Evolutionary conservation across 164 flowering plant genomes (phyloP).

Genomic region (Sedum album): DNA sequence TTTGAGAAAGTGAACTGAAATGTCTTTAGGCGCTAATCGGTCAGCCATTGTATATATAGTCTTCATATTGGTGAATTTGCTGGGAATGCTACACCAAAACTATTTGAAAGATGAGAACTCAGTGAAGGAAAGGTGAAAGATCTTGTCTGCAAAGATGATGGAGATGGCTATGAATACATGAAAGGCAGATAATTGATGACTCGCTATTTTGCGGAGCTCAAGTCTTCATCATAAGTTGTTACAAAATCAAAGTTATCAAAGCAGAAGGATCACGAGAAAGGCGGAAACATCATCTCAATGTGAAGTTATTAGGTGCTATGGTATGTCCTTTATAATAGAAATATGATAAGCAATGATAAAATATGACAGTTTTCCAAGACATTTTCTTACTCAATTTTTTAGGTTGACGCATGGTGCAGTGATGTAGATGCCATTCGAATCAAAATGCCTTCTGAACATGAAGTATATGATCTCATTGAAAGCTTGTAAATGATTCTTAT

Average conservation of each 20-base stretch:
- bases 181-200: conserved; percentile 63
- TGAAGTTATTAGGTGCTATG: conserved; percentile 68
- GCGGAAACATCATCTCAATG: conserved; percentile 67
- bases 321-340: conserved; percentile 26
- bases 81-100: conserved; percentile 85
- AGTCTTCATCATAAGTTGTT: conserved; percentile 40
- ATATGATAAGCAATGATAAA: neutral
- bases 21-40: conserved; percentile 76
- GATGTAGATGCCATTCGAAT: conserved; percentile 77
- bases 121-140: conserved; percentile 82
- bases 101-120: conserved; percentile 54
- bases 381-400: conserved; percentile 9
- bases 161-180: conserved; percentile 83
- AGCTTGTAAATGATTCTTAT: too few relatives aligned
- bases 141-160: conserved; percentile 80
- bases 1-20: neutral
- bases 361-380: neutral
- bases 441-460: conserved; percentile 54
- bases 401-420: conserved; percentile 73
- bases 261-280: conserved; percentile 80
- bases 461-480: conserved; percentile 42
- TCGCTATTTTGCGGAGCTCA: conserved; percentile 62
- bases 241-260: conserved; percentile 52
- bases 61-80: conserved; percentile 98
- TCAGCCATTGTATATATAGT: conserved; percentile 84